Base-by-base conservation (phyloP, 2,329 filamentous ascomycete genomes). In the Helminthosporium solani region DNA sequence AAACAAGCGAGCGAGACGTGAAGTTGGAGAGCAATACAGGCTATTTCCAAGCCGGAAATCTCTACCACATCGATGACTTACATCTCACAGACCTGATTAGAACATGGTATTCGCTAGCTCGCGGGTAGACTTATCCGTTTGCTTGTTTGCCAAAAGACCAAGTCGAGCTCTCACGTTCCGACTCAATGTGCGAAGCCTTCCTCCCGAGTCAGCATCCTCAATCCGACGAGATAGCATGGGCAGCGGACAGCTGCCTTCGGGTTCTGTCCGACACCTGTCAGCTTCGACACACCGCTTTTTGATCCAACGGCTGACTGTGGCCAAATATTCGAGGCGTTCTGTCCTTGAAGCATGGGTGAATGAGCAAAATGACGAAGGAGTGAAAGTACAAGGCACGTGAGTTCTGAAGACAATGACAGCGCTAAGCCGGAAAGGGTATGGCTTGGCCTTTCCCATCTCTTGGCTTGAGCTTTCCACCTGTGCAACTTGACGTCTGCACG, bases 371-470 rank as follows among this genome's bases (percentile, higher is more conserved):
- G 25, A 23, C 21, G 15, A 14, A 37, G 36, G 16, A 34, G 54
- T 54, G 45, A 50, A 52, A 18, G 44, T 40, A 11, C 18, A 3
- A 3, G 3, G 20, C 52, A 56, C 49, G 54, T 56, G 54, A 44
- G 23, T 25, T 45, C 44, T 33, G 40, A 25, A 2, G 18, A 4
- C 5, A 6, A 6, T 25, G 14, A 31, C 12, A 12, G 15, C 38
- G 38, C 38, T 40, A 40, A 25, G n/a, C 14, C n/a, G 12, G 27
- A 40, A 48, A 46, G 25, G 8, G 44, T 54, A 40, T 49, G 53
- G 47, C 48, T 30, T 47, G 37, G 38, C 28, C 38, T 50, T 35
- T 40, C 36, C 43, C n/a, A 20, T 33, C 16, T 27, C 36, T 18
- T n/a, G 18, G n/a, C 38, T 12, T n/a, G 27, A 31, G 37, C 33